Evolutionary conservation across 768 basidiomycete genomes (phyloP).

Genomic region (Tephrocybe sp.): DNA sequence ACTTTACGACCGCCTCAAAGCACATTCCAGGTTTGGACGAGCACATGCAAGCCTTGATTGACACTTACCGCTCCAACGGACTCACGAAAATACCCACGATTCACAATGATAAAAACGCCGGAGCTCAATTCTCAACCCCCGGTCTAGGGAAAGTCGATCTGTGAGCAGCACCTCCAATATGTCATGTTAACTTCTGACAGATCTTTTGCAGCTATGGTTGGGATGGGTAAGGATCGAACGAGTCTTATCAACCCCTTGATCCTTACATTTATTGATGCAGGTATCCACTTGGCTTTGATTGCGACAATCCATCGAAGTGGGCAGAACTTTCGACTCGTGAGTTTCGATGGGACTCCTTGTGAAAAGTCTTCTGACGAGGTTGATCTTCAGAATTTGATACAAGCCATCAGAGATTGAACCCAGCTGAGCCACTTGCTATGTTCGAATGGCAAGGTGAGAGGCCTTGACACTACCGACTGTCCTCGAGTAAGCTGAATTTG

Average conservation of each 20-base stretch:
- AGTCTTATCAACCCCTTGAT: not conserved
- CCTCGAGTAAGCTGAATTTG: not conserved
- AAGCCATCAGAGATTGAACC: constrained; percentile 31
- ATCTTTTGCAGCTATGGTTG: constrained; percentile 38
- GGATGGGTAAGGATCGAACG: constrained; percentile 24
- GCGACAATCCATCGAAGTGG: constrained; percentile 59
- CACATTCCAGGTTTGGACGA: constrained; percentile 32
- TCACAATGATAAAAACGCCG: constrained; percentile 33
- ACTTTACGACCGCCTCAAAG: constrained; percentile 26
- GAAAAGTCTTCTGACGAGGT: not conserved
- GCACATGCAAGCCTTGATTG: constrained; percentile 44
- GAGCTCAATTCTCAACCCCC: constrained; percentile 27
- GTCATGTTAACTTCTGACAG: not conserved
- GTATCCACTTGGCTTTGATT: constrained; percentile 68
- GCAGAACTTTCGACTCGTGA: constrained; percentile 35
- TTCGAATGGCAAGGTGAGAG: constrained; percentile 36
- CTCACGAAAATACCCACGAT: constrained; percentile 37
- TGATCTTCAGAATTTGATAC: constrained; percentile 26
- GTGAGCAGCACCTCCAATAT: constrained; percentile 14
- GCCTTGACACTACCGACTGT: not conserved
- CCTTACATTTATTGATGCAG: constrained; percentile 18
- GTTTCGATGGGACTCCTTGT: constrained; percentile 3
- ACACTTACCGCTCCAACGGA: constrained; percentile 34
- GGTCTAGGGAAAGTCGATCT: constrained; percentile 36
- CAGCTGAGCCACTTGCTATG: constrained; percentile 35